These are phyloP conservation scores for Naganishia vaughanmartiniae DNA, from an alignment of 768 basidiomycete species.

Conservation along the genomic window DNA sequence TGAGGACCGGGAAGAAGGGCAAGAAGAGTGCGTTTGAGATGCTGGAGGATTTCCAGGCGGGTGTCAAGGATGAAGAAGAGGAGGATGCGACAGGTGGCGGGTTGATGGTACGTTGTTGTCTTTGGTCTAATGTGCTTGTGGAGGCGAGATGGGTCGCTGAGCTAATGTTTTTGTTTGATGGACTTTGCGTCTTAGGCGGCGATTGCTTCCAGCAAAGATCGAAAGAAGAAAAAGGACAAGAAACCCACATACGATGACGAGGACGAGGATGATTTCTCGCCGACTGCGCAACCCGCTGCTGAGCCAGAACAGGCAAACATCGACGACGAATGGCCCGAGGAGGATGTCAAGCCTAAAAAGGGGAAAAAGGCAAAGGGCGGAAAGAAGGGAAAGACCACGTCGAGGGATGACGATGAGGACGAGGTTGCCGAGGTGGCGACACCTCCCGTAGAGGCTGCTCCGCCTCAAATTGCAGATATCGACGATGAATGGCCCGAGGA, in stretches of 20 bases:
- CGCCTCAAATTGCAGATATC: conserved; percentile 40
- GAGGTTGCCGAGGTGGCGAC: conserved; percentile 32
- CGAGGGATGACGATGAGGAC: conserved; percentile 38
- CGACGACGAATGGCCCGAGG: conserved; percentile 71
- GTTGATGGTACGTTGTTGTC: conserved; percentile 44
- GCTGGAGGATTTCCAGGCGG: conserved; percentile 38
- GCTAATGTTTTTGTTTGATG: neutral
- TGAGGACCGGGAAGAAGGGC: conserved; percentile 29
- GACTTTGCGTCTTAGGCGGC: conserved; percentile 14
- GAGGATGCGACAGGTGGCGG: conserved; percentile 37
- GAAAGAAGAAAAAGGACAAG: conserved; percentile 60
- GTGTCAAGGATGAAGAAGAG: conserved; percentile 43
- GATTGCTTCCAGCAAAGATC: conserved; percentile 57
- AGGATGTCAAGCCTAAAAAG: conserved; percentile 64
- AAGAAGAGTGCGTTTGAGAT: conserved; percentile 35
- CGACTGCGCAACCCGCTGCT: conserved; percentile 45
- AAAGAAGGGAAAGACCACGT: conserved; percentile 59
- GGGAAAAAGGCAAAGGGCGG: conserved; percentile 33
- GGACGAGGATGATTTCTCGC: conserved; percentile 38
- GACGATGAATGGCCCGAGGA: conserved; percentile 71
- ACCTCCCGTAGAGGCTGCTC: neutral
- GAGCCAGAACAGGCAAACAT: conserved; percentile 41
- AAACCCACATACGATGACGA: conserved; percentile 31
- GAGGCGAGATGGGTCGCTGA: neutral
- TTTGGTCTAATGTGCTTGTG: no score